Percentiles rank a stretch among this genome's conserved stretches.
Evolutionary conservation across 2,329 filamentous ascomycete species (phyloP).

Genomic region (Xylaria hypoxylon): DNA sequence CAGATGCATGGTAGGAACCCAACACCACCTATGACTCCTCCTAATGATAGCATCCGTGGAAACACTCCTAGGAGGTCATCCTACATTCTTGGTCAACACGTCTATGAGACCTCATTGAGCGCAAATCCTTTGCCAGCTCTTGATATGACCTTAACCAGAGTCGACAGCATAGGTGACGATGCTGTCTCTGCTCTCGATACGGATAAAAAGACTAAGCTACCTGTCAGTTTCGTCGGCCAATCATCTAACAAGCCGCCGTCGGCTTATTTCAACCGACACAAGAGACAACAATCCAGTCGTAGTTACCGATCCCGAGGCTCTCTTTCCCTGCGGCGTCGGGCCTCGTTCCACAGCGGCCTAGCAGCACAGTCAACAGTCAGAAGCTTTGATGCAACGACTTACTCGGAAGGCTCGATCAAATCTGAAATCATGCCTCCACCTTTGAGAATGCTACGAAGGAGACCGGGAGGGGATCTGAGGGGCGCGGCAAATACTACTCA

Average conservation of each 20-base stretch:
- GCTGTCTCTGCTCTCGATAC: slow-evolving; percentile 51
- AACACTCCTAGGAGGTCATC: slow-evolving; percentile 67
- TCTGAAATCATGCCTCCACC: slow-evolving; percentile 62
- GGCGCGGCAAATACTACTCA: slow-evolving; percentile 75
- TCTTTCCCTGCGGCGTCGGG: slow-evolving; percentile 65
- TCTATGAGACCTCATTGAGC: slow-evolving; percentile 53
- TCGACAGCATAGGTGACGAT: slow-evolving; percentile 51
- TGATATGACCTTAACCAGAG: slow-evolving; percentile 45
- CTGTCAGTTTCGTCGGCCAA: slow-evolving; percentile 46
- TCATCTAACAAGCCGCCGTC: slow-evolving; percentile 51
- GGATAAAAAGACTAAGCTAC: slow-evolving; percentile 49
- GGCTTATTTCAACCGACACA: slow-evolving; percentile 55
- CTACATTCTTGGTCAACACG: slow-evolving; percentile 63
- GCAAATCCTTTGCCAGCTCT: slow-evolving; percentile 60
- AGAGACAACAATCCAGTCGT: slow-evolving; percentile 60
- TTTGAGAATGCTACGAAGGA: slow-evolving; percentile 74
- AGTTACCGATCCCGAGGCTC: slow-evolving; percentile 64
- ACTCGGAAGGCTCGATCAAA: slow-evolving; percentile 64
- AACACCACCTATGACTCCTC: slow-evolving; percentile 72
- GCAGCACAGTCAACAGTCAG: slow-evolving; percentile 62
- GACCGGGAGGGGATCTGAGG: slow-evolving; percentile 80
- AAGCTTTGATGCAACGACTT: slow-evolving; percentile 72
- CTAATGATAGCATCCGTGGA: slow-evolving; percentile 53
- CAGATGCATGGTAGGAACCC: slow-evolving; percentile 61
- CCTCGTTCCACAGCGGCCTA: slow-evolving; percentile 70